Evolutionary conservation across 139 green algal genomes (phyloP), one percentile per base, ranked within the genome.

Genomic region (Yamagishiella unicocca): DNA sequence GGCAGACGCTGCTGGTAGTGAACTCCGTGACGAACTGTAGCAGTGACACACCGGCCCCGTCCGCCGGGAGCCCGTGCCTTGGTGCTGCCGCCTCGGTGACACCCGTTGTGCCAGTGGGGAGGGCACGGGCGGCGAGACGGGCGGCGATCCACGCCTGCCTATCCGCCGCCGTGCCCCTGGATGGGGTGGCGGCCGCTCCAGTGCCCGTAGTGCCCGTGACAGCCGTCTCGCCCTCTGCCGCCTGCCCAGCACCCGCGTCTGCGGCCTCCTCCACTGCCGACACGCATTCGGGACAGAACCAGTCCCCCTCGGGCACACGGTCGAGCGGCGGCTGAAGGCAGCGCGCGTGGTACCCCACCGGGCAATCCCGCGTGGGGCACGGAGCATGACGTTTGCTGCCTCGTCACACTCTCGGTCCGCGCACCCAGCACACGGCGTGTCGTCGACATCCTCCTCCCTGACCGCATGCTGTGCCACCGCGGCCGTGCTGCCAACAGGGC

Each of bases 321-420:
- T 53, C 68, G 68, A 76, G 37, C 21, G 37, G 68, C 37, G 37
- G 68, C 68, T 53, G 68, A n/a, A 76, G 68, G 21, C 68, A 76
- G 68, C 68, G 68, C n/a, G 37, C 68, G 19, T 76, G 68, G 38
- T 76, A 76, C 9, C 58, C 68, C 37, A 76, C 37, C 37, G 68
- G 68, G 35, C 68, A 76, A 53, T 19, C 68, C 33, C 38, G 27
- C 8, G 68, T 54, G 10, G 68, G 53, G 68, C 68, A 76, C 38
- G 53, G 68, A 76, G 35, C 35, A 76, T 76, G 37, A 76, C 37
- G 22, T 76, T 76, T 12, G 68, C 68, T 31, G 37, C 68, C 10
- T 37, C 68, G 37, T 76, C 68, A 27, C 68, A 76, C 68, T 76
- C 37, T 37, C 68, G 68, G 38, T 54, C 37, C 37, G 37, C 37